These are phyloP conservation scores for Mycena kentingensis DNA, from an alignment of 768 basidiomycete genomes.

Conservation along the genomic window DNA sequence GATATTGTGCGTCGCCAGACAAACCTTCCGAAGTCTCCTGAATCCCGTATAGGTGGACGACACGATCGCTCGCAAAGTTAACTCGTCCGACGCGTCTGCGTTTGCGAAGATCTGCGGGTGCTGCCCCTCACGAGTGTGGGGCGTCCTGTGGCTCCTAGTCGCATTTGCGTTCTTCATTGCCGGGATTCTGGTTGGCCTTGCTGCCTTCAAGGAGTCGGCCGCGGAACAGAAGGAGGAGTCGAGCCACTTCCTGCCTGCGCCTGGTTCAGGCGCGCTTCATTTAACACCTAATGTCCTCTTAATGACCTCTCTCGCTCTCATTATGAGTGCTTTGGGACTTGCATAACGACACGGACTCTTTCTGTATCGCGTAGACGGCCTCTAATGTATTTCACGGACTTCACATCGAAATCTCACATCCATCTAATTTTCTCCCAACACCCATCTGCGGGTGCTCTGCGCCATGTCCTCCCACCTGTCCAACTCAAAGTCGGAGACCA, in stretches of 20 bases:
- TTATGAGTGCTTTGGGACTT: conserved; percentile 15
- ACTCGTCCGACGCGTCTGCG: conserved; percentile 83
- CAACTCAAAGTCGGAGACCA: conserved; percentile 14
- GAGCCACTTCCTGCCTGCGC: conserved; percentile 60
- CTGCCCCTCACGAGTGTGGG: conserved; percentile 88
- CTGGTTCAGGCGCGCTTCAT: conserved; percentile 43
- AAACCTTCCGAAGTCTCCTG: background rate
- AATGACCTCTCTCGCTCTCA: conserved; percentile 22
- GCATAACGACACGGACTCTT: conserved; percentile 5
- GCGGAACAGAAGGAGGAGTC: conserved; percentile 50
- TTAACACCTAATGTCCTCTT: conserved; percentile 29
- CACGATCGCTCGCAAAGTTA: conserved; percentile 80
- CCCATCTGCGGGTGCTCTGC: conserved; percentile 8
- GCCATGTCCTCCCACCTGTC: background rate
- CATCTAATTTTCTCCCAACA: background rate
- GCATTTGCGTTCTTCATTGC: conserved; percentile 74
- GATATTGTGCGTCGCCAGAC: conserved; percentile 71
- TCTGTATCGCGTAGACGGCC: background rate
- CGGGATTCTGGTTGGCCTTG: conserved; percentile 77
- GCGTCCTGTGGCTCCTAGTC: conserved; percentile 81
- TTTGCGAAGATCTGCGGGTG: conserved; percentile 87
- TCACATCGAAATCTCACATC: background rate
- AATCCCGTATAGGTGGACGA: conserved; percentile 49
- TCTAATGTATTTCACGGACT: background rate
- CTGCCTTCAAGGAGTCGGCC: conserved; percentile 75